Evolutionary conservation across 331 rosid genomes (phyloP), one percentile per base, ranked within the genome.

Genomic region (Erythrophleum ivorense): DNA sequence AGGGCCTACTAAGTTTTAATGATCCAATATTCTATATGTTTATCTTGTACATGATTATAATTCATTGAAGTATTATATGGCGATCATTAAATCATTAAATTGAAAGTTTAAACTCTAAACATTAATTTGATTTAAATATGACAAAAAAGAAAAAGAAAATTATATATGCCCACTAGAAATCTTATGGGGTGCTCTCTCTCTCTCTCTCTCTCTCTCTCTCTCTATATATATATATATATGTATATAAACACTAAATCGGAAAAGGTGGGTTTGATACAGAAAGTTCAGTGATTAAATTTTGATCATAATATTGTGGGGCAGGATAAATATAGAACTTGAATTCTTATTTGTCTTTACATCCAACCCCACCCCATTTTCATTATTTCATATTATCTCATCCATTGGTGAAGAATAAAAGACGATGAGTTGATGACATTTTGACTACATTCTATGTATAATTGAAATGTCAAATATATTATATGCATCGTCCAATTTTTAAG

Each of bases 241-340:
- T n/a, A n/a, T n/a, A n/a, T n/a, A 10, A 70, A 41, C 15, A 71
- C 11, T 48, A 0, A 15, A 24, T 24, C 29, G 29, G 3, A n/a
- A 15, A 43, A 48, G 65, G 65, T 60, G 24, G 40, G 65, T 16
- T 71, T 58, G 40, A 65, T 5, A 52, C 49, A 15, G 57, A 15
- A 70, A 62, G 29, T 24, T 24, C 29, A 24, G 29, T 24, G 29
- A 24, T 24, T 24, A 1, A 24, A 24, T 24, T 24, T 24, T 24
- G 0, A 24, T 24, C 29, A 24, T 24, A 24, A 24, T 24, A 24
- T 24, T 24, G 29, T 24, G 29, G 29, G 29, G 29, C 29, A 24
- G 86, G 85, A 81, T 43, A 18, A 49, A 13, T 19, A 52, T 50
- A 70, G 33, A 66, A 31, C 65, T 81, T 81, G 48, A 59, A 59